Evolutionary conservation across 1,139 yeast genomes (phyloP).

Genomic region (Meyerozyma sp.): DNA sequence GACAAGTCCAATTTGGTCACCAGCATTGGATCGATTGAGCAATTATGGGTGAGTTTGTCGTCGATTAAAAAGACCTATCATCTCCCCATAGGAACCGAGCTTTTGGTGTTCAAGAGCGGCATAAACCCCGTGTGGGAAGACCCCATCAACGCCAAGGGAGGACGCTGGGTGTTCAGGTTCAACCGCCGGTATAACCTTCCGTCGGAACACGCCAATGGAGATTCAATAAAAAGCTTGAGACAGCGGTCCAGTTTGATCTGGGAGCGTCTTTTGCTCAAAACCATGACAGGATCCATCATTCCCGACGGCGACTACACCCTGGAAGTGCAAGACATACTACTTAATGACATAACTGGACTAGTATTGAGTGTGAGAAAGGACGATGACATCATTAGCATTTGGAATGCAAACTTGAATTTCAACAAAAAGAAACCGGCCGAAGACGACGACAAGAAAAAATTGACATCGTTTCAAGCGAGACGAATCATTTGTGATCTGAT

Average conservation of each 20-base stretch:
- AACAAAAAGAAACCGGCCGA: slow-evolving; percentile 14
- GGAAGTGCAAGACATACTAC: slow-evolving; percentile 30
- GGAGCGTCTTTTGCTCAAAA: slow-evolving; percentile 46
- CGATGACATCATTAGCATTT: slow-evolving; percentile 47
- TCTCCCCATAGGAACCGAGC: slow-evolving; percentile 51
- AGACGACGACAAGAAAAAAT: slow-evolving; percentile 17
- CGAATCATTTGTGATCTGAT: slow-evolving; percentile 47
- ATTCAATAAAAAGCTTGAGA: slow-evolving; percentile 19
- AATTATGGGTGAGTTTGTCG: slow-evolving; percentile 53
- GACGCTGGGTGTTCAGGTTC: slow-evolving; percentile 61
- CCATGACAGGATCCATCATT: slow-evolving; percentile 41
- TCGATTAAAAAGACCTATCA: slow-evolving; percentile 44
- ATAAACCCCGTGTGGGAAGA: slow-evolving; percentile 73
- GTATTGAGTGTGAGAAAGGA: slow-evolving; percentile 46
- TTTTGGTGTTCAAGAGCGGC: slow-evolving; percentile 57
- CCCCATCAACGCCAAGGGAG: slow-evolving; percentile 57
- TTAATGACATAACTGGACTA: slow-evolving; percentile 47
- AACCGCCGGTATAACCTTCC: slow-evolving; percentile 20
- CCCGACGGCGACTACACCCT: slow-evolving; percentile 22
- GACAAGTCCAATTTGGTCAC: slow-evolving; percentile 17
- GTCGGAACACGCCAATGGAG: slow-evolving; percentile 9
- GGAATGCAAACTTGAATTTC: slow-evolving; percentile 48
- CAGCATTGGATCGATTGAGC: slow-evolving; percentile 50
- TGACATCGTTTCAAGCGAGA: slow-evolving; percentile 43
- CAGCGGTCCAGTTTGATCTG: slow-evolving; percentile 42